Conservation (phyloP, 139 green algal species). For the Chlorella vulgaris region DNA sequence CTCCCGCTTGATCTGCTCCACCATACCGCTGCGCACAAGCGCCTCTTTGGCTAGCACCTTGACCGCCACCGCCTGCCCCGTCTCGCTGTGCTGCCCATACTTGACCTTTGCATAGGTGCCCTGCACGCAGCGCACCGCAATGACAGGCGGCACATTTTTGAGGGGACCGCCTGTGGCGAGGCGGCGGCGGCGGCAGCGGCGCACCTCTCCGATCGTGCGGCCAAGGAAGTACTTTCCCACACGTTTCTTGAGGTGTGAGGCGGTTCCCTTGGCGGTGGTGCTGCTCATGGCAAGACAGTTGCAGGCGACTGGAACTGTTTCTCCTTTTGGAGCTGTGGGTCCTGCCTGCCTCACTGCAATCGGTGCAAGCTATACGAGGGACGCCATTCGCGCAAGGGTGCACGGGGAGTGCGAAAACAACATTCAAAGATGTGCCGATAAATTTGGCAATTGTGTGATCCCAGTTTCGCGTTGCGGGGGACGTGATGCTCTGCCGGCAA, state of each 20-base stretch:
- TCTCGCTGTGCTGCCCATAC: constrained; percentile 65
- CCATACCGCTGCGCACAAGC: constrained; percentile 40
- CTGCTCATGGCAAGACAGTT: not conserved
- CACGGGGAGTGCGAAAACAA: too few species aligned
- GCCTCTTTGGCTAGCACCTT: constrained; percentile 70
- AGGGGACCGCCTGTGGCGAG: too few species aligned
- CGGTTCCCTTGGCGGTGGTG: not conserved
- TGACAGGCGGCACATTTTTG: not conserved
- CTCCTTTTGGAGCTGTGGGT: too few species aligned
- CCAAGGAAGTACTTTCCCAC: constrained; percentile 68
- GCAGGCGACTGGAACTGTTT: constrained; percentile 2
- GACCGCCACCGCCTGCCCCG: constrained; percentile 64
- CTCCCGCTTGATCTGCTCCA: constrained; percentile 63
- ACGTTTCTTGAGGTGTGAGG: constrained; percentile 35
- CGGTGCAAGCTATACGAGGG: too few species aligned
- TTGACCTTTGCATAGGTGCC: constrained; percentile 78
- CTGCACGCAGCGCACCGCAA: constrained; percentile 17
- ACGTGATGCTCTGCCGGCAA: not conserved
- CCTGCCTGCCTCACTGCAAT: too few species aligned
- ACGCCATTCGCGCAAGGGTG: too few species aligned
- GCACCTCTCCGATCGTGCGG: constrained; percentile 73
- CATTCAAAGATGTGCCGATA: too few species aligned
- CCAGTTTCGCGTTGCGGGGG: too few species aligned
- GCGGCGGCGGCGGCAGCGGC: too few species aligned
- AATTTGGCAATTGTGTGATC: too few species aligned